These are phyloP conservation scores for Coniochaeta sp. DNA, from an alignment of 2,329 filamentous ascomycete species.

Conservation along the genomic window DNA sequence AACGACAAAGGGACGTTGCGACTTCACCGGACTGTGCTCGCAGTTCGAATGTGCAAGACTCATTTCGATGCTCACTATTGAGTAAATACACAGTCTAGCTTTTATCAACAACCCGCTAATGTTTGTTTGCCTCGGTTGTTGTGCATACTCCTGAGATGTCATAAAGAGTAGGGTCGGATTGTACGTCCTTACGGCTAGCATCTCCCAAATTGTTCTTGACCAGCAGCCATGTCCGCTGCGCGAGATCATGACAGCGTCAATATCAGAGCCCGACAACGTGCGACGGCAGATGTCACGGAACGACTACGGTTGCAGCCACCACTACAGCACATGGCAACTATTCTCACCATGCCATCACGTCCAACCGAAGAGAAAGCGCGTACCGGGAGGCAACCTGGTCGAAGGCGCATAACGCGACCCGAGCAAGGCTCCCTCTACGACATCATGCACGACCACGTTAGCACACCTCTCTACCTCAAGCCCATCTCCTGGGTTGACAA, in stretches of 20 bases:
- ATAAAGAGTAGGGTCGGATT: neutral
- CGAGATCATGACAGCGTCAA: slow-evolving; percentile 12
- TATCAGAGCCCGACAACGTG: neutral
- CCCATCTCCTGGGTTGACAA: slow-evolving; percentile 51
- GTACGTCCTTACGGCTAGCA: neutral
- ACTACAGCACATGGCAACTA: neutral
- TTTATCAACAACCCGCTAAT: neutral
- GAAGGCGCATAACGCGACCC: slow-evolving; percentile 28
- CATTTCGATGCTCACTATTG: slow-evolving; percentile 16
- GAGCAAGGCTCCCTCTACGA: slow-evolving; percentile 44
- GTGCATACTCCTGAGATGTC: neutral
- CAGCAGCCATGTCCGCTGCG: slow-evolving; percentile 18
- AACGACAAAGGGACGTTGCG: neutral
- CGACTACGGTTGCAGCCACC: no score
- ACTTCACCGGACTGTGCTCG: neutral
- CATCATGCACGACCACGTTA: slow-evolving; percentile 40
- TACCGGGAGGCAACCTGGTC: slow-evolving; percentile 3
- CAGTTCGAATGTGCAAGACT: neutral
- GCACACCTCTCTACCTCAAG: slow-evolving; percentile 40
- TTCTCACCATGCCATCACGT: neutral
- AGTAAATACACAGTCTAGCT: slow-evolving; percentile 13
- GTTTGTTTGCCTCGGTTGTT: neutral
- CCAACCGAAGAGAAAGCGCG: neutral
- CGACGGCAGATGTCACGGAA: no score
- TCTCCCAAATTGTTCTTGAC: slow-evolving; percentile 15